Conservation (phyloP, 2,329 filamentous ascomycete species). For the Knufia fluminis region DNA sequence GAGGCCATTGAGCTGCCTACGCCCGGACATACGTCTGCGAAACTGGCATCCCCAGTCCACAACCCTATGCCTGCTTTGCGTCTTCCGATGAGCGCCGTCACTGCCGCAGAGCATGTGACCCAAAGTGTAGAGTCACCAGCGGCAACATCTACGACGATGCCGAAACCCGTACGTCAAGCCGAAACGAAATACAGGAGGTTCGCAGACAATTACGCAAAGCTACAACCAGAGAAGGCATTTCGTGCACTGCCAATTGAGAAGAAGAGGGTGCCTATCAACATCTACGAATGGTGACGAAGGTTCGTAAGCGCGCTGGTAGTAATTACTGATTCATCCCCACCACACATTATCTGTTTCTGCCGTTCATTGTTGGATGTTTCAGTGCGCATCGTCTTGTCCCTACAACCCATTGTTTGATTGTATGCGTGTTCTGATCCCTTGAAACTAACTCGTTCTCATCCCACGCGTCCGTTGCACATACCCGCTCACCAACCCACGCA, state of each 20-base stretch:
- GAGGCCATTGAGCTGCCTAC: background rate
- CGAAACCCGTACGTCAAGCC: background rate
- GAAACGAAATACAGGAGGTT: background rate
- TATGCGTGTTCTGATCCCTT: background rate
- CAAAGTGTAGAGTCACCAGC: slow-evolving; percentile 3
- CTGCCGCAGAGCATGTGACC: background rate
- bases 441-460: background rate
- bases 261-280: background rate
- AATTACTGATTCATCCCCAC: no score
- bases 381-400: no score
- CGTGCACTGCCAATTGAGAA: background rate
- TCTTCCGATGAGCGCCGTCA: background rate
- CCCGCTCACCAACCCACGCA: background rate
- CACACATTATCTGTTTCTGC: background rate
- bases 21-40: background rate
- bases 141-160: background rate
- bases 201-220: background rate
- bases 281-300: slow-evolving; percentile 1
- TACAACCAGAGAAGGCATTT: background rate
- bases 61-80: background rate
- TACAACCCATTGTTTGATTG: no score
- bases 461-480: background rate
- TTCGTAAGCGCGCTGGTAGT: background rate
- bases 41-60: background rate
- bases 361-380: no score